Conservation (phyloP, 2,329 filamentous ascomycete genomes). For the Arthrobotrys sphaeroides region DNA sequence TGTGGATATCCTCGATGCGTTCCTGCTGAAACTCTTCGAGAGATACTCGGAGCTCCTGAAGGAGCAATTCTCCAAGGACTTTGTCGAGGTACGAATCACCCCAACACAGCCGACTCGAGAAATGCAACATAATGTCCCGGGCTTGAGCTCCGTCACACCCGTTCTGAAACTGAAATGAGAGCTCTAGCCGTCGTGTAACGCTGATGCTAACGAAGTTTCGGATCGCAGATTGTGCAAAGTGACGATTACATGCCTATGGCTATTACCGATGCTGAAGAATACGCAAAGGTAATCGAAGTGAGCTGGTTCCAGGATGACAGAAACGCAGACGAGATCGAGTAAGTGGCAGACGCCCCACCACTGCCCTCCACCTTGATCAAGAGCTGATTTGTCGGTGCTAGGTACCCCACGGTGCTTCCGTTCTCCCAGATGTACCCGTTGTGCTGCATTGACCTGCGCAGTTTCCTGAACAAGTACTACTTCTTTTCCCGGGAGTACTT, state of each 20-base stretch:
- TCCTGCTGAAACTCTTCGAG: slow-evolving; percentile 87
- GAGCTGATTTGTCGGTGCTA: slow-evolving; percentile 59
- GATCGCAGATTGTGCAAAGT: slow-evolving; percentile 73
- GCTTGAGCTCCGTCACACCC: slow-evolving; percentile 35
- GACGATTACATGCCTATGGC: slow-evolving; percentile 99
- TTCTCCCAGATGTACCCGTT: slow-evolving; percentile 99
- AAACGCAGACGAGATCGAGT: slow-evolving; percentile 77
- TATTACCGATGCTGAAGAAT: slow-evolving; percentile 87
- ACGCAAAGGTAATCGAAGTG: slow-evolving; percentile 93
- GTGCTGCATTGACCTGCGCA: slow-evolving; percentile 97
- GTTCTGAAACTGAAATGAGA: slow-evolving; percentile 15
- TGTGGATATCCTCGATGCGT: slow-evolving; percentile 79
- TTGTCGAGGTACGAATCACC: slow-evolving; percentile 75
- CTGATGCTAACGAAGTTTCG: slow-evolving; percentile 28
- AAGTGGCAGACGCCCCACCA: slow-evolving; percentile 60
- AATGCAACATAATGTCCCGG: slow-evolving; percentile 30
- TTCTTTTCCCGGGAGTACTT: slow-evolving; percentile 98
- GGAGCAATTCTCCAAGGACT: slow-evolving; percentile 90
- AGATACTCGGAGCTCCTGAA: slow-evolving; percentile 94
- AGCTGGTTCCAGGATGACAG: slow-evolving; percentile 95
- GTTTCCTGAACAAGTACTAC: slow-evolving; percentile 98
- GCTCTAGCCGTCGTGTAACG: slow-evolving; percentile 35
- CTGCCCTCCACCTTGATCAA: neutral
- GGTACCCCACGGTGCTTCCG: slow-evolving; percentile 92
- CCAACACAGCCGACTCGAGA: neutral